A percentile compares a stretch with the other conserved stretches of the same genome.
phyloP scores from a whole-genome alignment of 2,329 filamentous ascomycete species.

The Penicillium sp. region DNA sequence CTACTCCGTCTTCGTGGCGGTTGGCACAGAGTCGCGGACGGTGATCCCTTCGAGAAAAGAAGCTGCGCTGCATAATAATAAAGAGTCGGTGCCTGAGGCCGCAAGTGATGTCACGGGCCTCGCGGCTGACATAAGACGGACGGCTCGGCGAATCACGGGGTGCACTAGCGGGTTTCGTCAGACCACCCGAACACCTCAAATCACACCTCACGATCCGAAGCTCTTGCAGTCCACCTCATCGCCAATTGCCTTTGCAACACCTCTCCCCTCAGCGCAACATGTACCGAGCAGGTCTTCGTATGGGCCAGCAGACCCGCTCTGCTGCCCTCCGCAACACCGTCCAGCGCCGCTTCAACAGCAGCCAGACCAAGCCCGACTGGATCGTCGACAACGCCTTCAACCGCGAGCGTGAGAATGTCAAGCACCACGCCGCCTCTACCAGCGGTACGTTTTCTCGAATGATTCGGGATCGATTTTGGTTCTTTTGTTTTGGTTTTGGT shows the following conservation, averaged over 20 bases:
- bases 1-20: not conserved
- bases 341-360: constrained; percentile 70
- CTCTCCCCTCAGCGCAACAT: constrained; percentile 65
- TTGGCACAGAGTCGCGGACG: not conserved
- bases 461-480: constrained; percentile 6
- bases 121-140: constrained; percentile 22
- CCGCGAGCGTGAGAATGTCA: constrained; percentile 83
- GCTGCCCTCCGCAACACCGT: constrained; percentile 53
- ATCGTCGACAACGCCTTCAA: constrained; percentile 84
- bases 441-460: constrained; percentile 60
- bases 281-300: constrained; percentile 61
- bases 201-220: constrained; percentile 8
- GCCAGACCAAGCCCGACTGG: constrained; percentile 56
- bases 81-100: not conserved
- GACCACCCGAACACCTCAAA: constrained; percentile 19
- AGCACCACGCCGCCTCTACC: constrained; percentile 81
- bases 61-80: no score
- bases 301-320: constrained; percentile 56
- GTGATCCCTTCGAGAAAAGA: not conserved
- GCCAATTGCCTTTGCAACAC: constrained; percentile 28
- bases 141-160: constrained; percentile 27
- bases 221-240: constrained; percentile 9
- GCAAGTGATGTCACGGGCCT: constrained; percentile 19
- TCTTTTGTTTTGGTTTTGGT: not conserved
- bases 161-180: constrained; percentile 25